phyloP scores from a whole-genome alignment of 352 stramenopile species.

The Phytophthora vignae region DNA sequence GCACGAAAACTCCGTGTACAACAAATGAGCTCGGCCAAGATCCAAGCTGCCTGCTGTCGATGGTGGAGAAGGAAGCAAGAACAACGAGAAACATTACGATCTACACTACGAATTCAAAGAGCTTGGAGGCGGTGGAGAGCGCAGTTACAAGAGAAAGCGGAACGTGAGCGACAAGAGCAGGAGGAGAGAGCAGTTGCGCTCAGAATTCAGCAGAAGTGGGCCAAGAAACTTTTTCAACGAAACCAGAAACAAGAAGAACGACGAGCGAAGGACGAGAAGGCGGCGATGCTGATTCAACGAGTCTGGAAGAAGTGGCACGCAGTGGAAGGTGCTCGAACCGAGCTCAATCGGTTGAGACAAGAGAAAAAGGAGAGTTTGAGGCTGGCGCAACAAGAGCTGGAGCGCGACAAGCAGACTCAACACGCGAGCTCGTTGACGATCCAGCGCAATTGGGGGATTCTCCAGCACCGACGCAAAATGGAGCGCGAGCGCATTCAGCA shows the following conservation, averaged over 20 bases:
- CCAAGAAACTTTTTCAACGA: constrained; percentile 1
- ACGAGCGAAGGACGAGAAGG: constrained; percentile 6
- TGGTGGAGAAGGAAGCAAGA: constrained; percentile 11
- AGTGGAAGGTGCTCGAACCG: background rate
- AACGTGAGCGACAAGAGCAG: constrained; percentile 3
- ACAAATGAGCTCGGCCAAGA: constrained; percentile 5
- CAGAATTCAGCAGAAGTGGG: constrained; percentile 24
- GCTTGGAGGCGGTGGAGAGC: constrained; percentile 17
- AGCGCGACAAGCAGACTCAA: constrained; percentile 13
- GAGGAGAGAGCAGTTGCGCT: constrained; percentile 15
- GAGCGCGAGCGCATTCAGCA: constrained; percentile 30
- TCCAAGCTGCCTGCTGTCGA: constrained; percentile 13
- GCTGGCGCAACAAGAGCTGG: constrained; percentile 8
- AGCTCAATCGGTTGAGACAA: background rate
- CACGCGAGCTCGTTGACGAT: constrained; percentile 31
- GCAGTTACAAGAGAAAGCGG: background rate
- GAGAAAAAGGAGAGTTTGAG: background rate
- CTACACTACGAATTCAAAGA: constrained; percentile 20
- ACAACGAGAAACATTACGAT: background rate
- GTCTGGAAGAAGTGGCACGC: constrained; percentile 17
- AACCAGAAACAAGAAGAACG: constrained; percentile 5
- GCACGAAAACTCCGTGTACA: constrained; percentile 2
- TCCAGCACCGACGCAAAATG: constrained; percentile 31
- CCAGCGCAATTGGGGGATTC: constrained; percentile 26
- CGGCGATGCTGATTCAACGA: constrained; percentile 12